Conservation (phyloP, 2,329 filamentous ascomycete species). For the Immersiporthe knoxdaviesiana region DNA sequence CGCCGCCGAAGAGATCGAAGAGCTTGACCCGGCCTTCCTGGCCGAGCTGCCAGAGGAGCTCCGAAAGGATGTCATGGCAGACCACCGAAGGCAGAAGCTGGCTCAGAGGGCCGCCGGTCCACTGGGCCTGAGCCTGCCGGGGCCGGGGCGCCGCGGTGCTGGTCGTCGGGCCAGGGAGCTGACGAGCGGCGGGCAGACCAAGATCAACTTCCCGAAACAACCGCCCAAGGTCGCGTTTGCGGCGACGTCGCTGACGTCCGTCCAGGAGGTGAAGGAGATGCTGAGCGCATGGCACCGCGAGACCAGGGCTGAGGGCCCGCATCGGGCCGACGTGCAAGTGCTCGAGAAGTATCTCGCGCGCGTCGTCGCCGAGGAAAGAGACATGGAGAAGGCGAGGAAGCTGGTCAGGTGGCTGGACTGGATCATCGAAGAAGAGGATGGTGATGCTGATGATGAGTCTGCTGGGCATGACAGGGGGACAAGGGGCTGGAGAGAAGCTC, state of each 20-base stretch:
- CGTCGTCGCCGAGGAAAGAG: constrained; percentile 75
- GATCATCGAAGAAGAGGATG: constrained; percentile 54
- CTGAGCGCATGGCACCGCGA: constrained; percentile 75
- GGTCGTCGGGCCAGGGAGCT: constrained; percentile 5
- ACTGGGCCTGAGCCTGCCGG: constrained; percentile 48
- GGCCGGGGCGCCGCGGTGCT: constrained; percentile 36
- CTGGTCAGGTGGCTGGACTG: constrained; percentile 75
- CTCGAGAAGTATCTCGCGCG: constrained; percentile 72
- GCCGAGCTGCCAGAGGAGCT: constrained; percentile 82
- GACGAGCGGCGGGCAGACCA: constrained; percentile 42
- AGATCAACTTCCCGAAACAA: constrained; percentile 50
- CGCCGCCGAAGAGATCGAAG: constrained; percentile 45
- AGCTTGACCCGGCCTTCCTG: constrained; percentile 73
- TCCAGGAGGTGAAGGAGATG: constrained; percentile 70
- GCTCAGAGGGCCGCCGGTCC: constrained; percentile 57
- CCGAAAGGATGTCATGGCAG: constrained; percentile 74
- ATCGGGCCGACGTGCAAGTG: constrained; percentile 75
- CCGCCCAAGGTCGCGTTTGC: constrained; percentile 54
- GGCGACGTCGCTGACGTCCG: constrained; percentile 45
- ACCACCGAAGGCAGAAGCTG: constrained; percentile 68
- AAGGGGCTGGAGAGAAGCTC: constrained; percentile 50
- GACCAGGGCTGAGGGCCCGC: constrained; percentile 75
- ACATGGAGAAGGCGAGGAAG: constrained; percentile 87
- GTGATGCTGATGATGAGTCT: too few species aligned
- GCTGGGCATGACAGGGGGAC: constrained; percentile 40